Evolutionary conservation across 1,284 basidiomycete species (phyloP).

Genomic region (Sparassis latifolia): DNA sequence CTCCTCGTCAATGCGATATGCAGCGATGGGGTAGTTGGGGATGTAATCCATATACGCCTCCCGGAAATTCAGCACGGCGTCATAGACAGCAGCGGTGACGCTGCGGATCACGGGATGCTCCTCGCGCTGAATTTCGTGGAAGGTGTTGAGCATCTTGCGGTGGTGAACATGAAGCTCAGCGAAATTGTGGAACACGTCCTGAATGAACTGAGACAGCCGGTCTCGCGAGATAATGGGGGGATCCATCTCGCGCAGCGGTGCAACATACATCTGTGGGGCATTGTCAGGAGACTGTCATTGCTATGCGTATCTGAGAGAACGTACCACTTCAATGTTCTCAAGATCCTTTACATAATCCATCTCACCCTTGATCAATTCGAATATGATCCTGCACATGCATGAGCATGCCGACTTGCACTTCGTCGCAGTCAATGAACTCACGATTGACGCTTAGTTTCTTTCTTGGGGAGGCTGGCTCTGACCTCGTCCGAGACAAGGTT

Average conservation of each 20-base stretch:
- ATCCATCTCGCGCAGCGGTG: slow-evolving; percentile 65
- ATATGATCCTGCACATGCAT: slow-evolving; percentile 62
- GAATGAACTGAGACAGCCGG: slow-evolving; percentile 73
- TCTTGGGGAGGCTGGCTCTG: slow-evolving; percentile 58
- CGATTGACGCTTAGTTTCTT: slow-evolving; percentile 85
- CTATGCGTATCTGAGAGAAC: slow-evolving; percentile 18
- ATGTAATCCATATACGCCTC: slow-evolving; percentile 93
- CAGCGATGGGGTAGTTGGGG: slow-evolving; percentile 91
- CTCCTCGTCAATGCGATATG: slow-evolving; percentile 88
- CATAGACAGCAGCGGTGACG: slow-evolving; percentile 82
- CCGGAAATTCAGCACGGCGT: slow-evolving; percentile 88
- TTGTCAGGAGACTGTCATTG: not conserved
- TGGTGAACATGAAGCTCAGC: slow-evolving; percentile 74
- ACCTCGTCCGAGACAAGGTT: slow-evolving; percentile 74
- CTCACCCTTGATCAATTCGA: slow-evolving; percentile 94
- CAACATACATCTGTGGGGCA: slow-evolving; percentile 60
- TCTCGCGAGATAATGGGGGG: slow-evolving; percentile 74
- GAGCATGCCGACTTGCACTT: not conserved
- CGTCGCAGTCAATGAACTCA: slow-evolving; percentile 34
- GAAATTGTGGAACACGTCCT: slow-evolving; percentile 92
- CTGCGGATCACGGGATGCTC: slow-evolving; percentile 82
- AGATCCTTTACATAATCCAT: slow-evolving; percentile 94
- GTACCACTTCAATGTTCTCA: slow-evolving; percentile 77
- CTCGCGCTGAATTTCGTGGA: slow-evolving; percentile 86
- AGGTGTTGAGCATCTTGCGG: slow-evolving; percentile 65